Evolutionary conservation across 148 eudicot species (phyloP).

Genomic region (Persicaria maculosa): DNA sequence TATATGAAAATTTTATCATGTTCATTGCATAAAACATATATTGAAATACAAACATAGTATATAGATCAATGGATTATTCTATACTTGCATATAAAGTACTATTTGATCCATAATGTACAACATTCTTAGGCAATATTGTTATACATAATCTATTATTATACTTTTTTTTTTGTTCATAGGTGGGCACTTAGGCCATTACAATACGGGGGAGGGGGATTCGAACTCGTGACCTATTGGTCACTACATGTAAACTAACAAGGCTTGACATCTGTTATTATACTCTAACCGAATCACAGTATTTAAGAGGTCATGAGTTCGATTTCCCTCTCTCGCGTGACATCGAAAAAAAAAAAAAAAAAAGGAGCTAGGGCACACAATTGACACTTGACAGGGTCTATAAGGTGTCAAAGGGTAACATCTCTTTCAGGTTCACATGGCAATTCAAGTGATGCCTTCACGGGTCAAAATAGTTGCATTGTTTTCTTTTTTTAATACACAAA

Average conservation of each 20-base stretch:
- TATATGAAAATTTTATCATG: too few species aligned
- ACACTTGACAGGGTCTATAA: constrained; percentile 1
- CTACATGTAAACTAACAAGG: too few species aligned
- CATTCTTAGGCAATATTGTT: background rate
- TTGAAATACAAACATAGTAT: too few species aligned
- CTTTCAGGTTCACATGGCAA: background rate
- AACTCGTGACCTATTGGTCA: too few species aligned
- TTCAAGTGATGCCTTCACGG: constrained; percentile 3
- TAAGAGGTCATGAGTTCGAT: too few species aligned
- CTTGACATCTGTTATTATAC: too few species aligned
- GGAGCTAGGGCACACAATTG: background rate
- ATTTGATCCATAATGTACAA: background rate
- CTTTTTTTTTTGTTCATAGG: too few species aligned
- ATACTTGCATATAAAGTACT: background rate
- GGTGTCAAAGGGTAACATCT: background rate
- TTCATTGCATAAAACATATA: too few species aligned
- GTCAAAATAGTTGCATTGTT: background rate
- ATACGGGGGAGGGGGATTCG: too few species aligned
- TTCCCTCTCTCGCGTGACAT: background rate
- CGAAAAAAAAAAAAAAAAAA: background rate
- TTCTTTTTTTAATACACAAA: background rate
- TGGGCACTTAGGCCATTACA: too few species aligned
- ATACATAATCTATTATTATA: background rate
- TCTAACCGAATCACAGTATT: too few species aligned
- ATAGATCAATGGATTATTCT: too few species aligned